Conservation (phyloP, 2,329 filamentous ascomycete genomes). For the Stenocarpella maydis region DNA sequence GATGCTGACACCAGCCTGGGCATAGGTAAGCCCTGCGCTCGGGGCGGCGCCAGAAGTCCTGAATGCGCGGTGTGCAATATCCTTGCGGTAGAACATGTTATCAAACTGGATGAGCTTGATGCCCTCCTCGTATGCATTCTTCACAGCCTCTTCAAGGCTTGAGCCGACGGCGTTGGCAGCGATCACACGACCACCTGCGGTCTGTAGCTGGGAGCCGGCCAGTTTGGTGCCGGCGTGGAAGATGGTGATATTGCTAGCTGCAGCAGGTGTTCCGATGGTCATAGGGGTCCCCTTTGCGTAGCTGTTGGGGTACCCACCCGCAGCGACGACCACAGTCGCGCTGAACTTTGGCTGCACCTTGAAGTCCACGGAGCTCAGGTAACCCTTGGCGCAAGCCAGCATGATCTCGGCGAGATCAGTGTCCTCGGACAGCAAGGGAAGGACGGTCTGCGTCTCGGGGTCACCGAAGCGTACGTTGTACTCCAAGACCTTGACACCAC, state of each 20-base stretch:
- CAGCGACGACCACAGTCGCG: constrained; percentile 92
- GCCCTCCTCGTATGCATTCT: constrained; percentile 81
- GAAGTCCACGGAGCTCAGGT: constrained; percentile 74
- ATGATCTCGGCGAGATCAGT: constrained; percentile 90
- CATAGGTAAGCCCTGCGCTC: constrained; percentile 76
- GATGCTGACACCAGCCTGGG: constrained; percentile 91
- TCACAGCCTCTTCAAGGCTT: constrained; percentile 82
- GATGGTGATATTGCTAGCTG: constrained; percentile 68
- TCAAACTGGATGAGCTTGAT: constrained; percentile 83
- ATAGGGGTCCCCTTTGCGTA: constrained; percentile 82
- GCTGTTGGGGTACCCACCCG: constrained; percentile 86
- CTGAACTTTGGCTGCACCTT: constrained; percentile 76
- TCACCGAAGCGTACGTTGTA: constrained; percentile 96
- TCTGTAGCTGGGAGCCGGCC: constrained; percentile 70
- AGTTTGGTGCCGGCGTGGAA: constrained; percentile 93
- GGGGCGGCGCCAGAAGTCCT: constrained; percentile 47
- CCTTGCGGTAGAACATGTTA: constrained; percentile 89
- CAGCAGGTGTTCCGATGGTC: constrained; percentile 54
- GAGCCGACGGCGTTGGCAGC: constrained; percentile 81
- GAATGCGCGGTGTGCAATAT: constrained; percentile 85
- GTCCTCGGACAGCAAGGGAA: constrained; percentile 78
- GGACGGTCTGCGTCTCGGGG: constrained; percentile 87
- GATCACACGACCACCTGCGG: constrained; percentile 89
- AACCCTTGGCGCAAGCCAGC: constrained; percentile 81
- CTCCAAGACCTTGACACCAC: constrained; percentile 81